phyloP scores from a whole-genome alignment of 129 eudicot species.

The Dittrichia graveolens region DNA sequence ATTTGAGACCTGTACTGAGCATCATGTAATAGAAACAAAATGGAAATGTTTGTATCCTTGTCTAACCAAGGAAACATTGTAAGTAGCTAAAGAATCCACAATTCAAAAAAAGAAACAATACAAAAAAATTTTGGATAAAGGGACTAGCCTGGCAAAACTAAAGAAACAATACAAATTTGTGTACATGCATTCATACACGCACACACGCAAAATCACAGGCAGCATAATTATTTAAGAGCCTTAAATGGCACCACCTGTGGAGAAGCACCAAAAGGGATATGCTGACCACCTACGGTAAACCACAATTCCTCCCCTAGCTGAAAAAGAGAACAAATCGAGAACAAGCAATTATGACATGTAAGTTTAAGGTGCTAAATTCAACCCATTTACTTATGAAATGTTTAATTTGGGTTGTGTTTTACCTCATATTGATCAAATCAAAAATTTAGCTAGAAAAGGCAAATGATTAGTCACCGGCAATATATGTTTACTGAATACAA shows the following conservation, averaged over 20 bases:
- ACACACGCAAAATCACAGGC: background rate
- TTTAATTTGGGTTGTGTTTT: background rate
- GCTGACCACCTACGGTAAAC: constrained; percentile 91
- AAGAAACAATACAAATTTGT: no score
- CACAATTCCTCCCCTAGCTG: constrained; percentile 86
- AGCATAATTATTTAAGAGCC: background rate
- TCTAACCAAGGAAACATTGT: constrained; percentile 6
- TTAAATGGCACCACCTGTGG: constrained; percentile 60
- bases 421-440: background rate
- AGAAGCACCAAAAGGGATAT: constrained; percentile 91
- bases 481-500: background rate
- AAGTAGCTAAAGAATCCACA: constrained; percentile 7
- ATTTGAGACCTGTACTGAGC: no score
- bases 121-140: no score
- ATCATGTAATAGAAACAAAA: background rate
- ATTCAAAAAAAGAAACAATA: background rate
- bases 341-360: constrained; percentile 6
- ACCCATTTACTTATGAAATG: background rate
- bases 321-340: constrained; percentile 13
- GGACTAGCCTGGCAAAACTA: no score
- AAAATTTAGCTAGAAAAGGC: background rate
- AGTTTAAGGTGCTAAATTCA: background rate
- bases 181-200: no score
- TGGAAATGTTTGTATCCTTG: background rate
- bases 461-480: background rate